Conservation (phyloP, 371 early-diverging fungal genomes). For the Lichtheimia corymbifera region DNA sequence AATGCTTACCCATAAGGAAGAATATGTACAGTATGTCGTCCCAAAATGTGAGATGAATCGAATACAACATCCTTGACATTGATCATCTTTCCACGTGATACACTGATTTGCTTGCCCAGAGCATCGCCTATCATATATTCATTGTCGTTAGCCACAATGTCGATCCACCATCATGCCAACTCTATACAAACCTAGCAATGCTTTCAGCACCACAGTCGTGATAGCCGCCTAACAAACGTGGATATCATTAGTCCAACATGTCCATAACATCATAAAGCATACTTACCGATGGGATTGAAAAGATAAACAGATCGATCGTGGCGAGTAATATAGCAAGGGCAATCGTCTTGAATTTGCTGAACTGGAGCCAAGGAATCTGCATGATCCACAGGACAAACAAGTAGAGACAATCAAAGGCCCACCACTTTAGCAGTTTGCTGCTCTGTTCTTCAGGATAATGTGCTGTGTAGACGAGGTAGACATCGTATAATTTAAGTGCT, state of each 20-base stretch:
- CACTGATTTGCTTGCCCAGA: conserved; percentile 36
- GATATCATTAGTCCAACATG: too few relatives aligned
- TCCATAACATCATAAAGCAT: too few relatives aligned
- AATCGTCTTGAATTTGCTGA: conserved; percentile 32
- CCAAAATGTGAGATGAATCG: conserved; percentile 48
- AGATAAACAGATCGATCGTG: conserved; percentile 24
- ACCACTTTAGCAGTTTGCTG: conserved; percentile 33
- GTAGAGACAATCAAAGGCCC: conserved; percentile 29
- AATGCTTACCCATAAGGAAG: conserved; percentile 46
- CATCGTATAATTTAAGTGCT: conserved; percentile 33
- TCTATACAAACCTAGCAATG: conserved; percentile 14
- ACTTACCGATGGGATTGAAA: conserved; percentile 37
- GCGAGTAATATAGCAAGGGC: conserved; percentile 15
- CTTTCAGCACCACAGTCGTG: conserved; percentile 11
- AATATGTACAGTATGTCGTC: conserved; percentile 51
- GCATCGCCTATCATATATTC: conserved; percentile 22
- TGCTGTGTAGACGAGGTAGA: conserved; percentile 20
- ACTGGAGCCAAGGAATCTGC: conserved; percentile 53
- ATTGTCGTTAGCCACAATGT: background rate
- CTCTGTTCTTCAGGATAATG: conserved; percentile 33
- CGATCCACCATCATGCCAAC: background rate
- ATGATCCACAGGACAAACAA: conserved; percentile 32
- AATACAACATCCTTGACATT: conserved; percentile 42
- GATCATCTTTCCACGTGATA: conserved; percentile 42
- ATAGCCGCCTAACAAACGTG: conserved; percentile 8